Percentiles rank a stretch among this genome's conserved stretches.
These are phyloP conservation scores for Hypsizygus ulmarius DNA, from an alignment of 1,284 basidiomycete genomes.

Conservation along the genomic window DNA sequence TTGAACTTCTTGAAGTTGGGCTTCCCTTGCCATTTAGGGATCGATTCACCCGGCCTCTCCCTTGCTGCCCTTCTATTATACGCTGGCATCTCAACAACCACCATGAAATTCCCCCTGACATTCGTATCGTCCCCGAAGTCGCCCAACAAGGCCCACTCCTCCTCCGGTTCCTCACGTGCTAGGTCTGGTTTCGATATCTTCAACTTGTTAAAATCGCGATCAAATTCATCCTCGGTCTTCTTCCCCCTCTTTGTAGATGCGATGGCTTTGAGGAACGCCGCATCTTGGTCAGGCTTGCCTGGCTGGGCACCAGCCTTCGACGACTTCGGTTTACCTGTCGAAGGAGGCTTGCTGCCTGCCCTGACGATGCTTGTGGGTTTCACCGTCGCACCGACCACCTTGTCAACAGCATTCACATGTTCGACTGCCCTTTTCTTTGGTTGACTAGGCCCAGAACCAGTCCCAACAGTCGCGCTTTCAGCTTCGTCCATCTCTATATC, in stretches of 20 bases:
- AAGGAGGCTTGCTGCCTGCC: conserved; percentile 21
- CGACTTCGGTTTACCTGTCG: conserved; percentile 15
- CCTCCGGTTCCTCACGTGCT: conserved; percentile 37
- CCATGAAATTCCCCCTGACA: conserved; percentile 83
- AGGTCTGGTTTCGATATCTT: conserved; percentile 71
- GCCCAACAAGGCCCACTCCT: conserved; percentile 64
- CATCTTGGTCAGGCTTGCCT: conserved; percentile 62
- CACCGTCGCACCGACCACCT: conserved; percentile 14
- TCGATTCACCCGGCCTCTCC: conserved; percentile 20
- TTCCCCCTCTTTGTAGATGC: conserved; percentile 74
- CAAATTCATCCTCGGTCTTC: conserved; percentile 69
- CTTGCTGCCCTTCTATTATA: conserved; percentile 30
- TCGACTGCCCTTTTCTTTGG: conserved; percentile 42
- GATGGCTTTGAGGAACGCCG: conserved; percentile 67
- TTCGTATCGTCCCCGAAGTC: conserved; percentile 70
- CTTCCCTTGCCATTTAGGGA: conserved; percentile 52
- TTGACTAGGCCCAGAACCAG: conserved; percentile 14
- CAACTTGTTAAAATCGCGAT: conserved; percentile 82
- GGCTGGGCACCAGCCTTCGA: conserved; percentile 38
- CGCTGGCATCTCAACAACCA: conserved; percentile 71
- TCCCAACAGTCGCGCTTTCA: conserved; percentile 15
- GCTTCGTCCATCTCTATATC: conserved; percentile 41
- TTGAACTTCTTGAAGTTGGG: conserved; percentile 89
- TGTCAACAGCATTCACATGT: conserved; percentile 31
- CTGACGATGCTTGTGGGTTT: conserved; percentile 13